phyloP scores from a whole-genome alignment of 176 grass and related monocot genomes.

The Triticum timopheevii region DNA sequence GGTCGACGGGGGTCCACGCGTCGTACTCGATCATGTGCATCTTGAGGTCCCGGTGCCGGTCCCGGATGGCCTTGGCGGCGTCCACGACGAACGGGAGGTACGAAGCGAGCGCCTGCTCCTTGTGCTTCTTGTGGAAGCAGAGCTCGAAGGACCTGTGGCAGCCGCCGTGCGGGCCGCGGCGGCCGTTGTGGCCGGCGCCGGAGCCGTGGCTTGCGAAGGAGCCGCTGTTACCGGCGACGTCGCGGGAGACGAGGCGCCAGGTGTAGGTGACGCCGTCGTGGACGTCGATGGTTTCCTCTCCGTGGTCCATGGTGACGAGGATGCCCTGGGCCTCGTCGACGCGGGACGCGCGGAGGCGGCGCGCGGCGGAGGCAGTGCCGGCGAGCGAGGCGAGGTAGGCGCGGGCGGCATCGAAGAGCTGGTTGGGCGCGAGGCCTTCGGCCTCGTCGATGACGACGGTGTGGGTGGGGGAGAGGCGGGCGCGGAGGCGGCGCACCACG shows the following conservation, averaged over 20 bases:
- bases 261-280: constrained; percentile 43
- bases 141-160: constrained; percentile 38
- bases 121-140: constrained; percentile 62
- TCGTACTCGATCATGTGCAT: constrained; percentile 50
- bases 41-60: constrained; percentile 37
- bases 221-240: background rate
- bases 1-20: constrained; percentile 42
- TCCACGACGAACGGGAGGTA: constrained; percentile 58
- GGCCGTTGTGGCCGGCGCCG: background rate
- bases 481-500: background rate
- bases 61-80: constrained; percentile 37
- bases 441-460: constrained; percentile 42
- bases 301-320: constrained; percentile 35
- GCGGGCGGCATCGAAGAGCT: constrained; percentile 48
- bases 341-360: constrained; percentile 19
- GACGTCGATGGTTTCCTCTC: constrained; percentile 42
- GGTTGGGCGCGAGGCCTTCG: constrained; percentile 41
- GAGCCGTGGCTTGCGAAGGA: too few relatives aligned
- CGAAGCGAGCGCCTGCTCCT: constrained; percentile 35
- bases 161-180: background rate
- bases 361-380: constrained; percentile 1
- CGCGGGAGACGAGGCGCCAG: constrained; percentile 32
- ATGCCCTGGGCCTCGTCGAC: constrained; percentile 37
- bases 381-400: constrained; percentile 36
- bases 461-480: constrained; percentile 36